Percentiles rank a stretch among this genome's conserved stretches.
phyloP scores from a whole-genome alignment of 129 eudicot genomes.

The Calendula officinalis region DNA sequence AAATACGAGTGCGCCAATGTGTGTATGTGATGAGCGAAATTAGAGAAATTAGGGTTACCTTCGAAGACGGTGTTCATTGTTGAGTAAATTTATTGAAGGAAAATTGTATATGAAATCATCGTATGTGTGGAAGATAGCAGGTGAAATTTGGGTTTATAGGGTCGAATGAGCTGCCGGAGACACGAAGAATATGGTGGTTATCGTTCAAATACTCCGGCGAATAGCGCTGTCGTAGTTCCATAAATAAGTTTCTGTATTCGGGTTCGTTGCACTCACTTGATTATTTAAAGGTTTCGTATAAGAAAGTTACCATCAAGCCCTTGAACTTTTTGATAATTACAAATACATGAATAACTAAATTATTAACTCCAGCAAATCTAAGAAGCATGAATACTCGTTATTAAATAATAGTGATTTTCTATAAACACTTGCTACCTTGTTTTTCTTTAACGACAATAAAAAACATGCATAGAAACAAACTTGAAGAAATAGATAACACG shows the following conservation, averaged over 20 bases:
- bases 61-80: constrained; percentile 39
- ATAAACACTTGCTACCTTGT: too few species aligned
- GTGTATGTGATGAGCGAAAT: not conserved
- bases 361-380: not conserved
- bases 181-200: constrained; percentile 30
- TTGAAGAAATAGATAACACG: too few species aligned
- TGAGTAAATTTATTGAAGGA: constrained; percentile 12
- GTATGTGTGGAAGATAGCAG: constrained; percentile 14
- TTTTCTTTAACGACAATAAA: too few species aligned
- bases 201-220: constrained; percentile 9
- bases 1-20: not conserved
- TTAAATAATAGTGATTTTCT: too few species aligned
- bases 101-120: not conserved
- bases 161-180: constrained; percentile 7
- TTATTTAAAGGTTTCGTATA: constrained; percentile 26
- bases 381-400: too few species aligned
- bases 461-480: too few species aligned
- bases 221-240: constrained; percentile 11
- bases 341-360: too few species aligned
- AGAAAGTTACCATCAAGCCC: not conserved
- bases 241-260: constrained; percentile 12
- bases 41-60: constrained; percentile 38
- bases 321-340: constrained; percentile 6
- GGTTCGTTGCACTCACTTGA: constrained; percentile 4
- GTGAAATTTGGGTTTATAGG: constrained; percentile 28